Evolutionary conservation across 768 basidiomycete genomes (phyloP), one percentile per base, ranked within the genome.

Genomic region (Pisolithus albus): DNA sequence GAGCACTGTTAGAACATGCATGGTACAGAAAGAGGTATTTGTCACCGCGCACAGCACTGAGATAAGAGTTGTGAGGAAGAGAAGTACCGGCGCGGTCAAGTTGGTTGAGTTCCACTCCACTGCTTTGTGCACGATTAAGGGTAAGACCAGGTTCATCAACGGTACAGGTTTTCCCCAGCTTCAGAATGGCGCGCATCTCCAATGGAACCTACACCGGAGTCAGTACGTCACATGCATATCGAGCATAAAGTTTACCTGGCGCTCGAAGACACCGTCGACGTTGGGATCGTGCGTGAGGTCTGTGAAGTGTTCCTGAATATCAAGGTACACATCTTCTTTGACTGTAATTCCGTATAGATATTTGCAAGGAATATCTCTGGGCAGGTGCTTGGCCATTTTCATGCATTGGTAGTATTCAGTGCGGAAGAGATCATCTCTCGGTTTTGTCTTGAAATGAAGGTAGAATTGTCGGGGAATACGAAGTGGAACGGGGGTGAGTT

Each of bases 231-330:
- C 21, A 13, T 32, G 30, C 6, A 6, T 7, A 30, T 9, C 15
- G 13, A 48, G 26, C 2, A 23, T 16, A 46, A 46, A 3, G 57
- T 74, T 40, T 56, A 92, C 91, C 78, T 98, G 93, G 18, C 86
- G 76, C 70, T 99, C 96, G 61, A 86, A 99, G 4, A 96, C 88
- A 1, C 92, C 92, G 59, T 97, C 92, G 8, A 97, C 91, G 61
- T 89, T 92, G 0, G 94, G 90, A 60, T 94, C 89, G 62, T 96
- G 96, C 52, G 82, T 90, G 46, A 98, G 75, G 63, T 93, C 86
- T 16, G 92, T 84, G 62, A 98, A 97, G 64, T 96, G 91, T 51
- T 91, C 86, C 59, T 91, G 86, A 28, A 86, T 88, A 28, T 88
- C 82, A 28, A 86, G 75, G 67, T 88, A 99, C 15, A 85, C 70